These are phyloP conservation scores for Fusarium luffae DNA, from an alignment of 2,329 filamentous ascomycete species.

Conservation along the genomic window DNA sequence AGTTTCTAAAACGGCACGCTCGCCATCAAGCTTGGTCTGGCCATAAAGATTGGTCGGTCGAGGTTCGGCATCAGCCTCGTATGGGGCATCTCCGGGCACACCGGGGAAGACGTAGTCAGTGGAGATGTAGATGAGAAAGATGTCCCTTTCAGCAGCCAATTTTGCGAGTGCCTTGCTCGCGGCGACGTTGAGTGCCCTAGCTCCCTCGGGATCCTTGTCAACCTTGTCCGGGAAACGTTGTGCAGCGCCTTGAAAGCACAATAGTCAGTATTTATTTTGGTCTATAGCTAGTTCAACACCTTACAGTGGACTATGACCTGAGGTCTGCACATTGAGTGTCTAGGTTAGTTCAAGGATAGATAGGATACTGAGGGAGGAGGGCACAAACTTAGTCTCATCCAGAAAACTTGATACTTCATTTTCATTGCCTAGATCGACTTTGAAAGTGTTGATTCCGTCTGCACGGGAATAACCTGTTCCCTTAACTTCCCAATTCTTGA, in stretches of 20 bases:
- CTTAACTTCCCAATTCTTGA: constrained; percentile 70
- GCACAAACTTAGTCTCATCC: constrained; percentile 63
- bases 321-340: constrained; percentile 62
- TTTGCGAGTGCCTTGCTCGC: constrained; percentile 75
- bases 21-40: constrained; percentile 70
- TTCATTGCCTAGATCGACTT: constrained; percentile 62
- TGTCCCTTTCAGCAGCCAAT: constrained; percentile 69
- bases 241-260: constrained; percentile 73
- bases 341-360: constrained; percentile 11
- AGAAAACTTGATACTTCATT: constrained; percentile 62
- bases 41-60: constrained; percentile 81
- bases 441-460: constrained; percentile 74
- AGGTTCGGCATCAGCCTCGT: constrained; percentile 71
- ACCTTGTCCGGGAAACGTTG: constrained; percentile 91
- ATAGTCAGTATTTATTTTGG: constrained; percentile 28
- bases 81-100: constrained; percentile 82
- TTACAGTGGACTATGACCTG: constrained; percentile 84
- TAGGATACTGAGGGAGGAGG: not conserved
- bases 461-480: constrained; percentile 81
- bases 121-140: constrained; percentile 80
- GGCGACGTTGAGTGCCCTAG: constrained; percentile 77
- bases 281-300: constrained; percentile 41
- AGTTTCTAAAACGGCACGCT: constrained; percentile 72
- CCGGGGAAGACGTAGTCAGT: constrained; percentile 86
- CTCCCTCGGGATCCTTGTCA: constrained; percentile 80